Evolutionary conservation across 441 rosid species (phyloP).

Genomic region (Metrosideros polymorpha): DNA sequence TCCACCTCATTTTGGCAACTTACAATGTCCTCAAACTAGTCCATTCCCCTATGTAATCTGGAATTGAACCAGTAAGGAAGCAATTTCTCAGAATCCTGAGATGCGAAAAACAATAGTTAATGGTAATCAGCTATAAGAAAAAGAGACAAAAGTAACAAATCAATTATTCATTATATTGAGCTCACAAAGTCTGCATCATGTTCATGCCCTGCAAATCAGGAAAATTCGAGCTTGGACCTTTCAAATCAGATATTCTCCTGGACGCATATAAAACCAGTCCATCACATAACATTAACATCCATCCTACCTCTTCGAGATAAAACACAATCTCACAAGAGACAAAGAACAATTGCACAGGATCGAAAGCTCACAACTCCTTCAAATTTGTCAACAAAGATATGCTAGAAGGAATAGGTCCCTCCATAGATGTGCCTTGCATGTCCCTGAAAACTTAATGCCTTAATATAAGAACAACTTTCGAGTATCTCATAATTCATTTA

Average conservation of each 20-base stretch:
- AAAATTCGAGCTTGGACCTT: constrained; percentile 36
- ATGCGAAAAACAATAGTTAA: neutral
- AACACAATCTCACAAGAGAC: neutral
- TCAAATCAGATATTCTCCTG: constrained; percentile 79
- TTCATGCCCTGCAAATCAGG: constrained; percentile 35
- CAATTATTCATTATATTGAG: neutral
- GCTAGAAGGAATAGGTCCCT: constrained; percentile 72
- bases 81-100: constrained; percentile 60
- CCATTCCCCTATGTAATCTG: constrained; percentile 30
- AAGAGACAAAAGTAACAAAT: neutral
- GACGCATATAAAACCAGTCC: neutral
- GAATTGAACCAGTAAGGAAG: constrained; percentile 39
- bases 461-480: neutral
- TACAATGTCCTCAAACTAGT: constrained; percentile 29
- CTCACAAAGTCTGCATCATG: constrained; percentile 35
- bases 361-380: constrained; percentile 36
- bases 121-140: neutral
- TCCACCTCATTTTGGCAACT: constrained; percentile 16
- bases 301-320: neutral
- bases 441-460: constrained; percentile 23
- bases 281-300: neutral
- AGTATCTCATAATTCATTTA: neutral
- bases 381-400: constrained; percentile 43
- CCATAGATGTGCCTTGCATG: constrained; percentile 77
- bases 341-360: neutral